Percentiles rank a stretch among this genome's conserved stretches.
These are phyloP conservation scores for Liquidambar formosana DNA, from an alignment of 164 flowering plant species.

Conservation along the genomic window DNA sequence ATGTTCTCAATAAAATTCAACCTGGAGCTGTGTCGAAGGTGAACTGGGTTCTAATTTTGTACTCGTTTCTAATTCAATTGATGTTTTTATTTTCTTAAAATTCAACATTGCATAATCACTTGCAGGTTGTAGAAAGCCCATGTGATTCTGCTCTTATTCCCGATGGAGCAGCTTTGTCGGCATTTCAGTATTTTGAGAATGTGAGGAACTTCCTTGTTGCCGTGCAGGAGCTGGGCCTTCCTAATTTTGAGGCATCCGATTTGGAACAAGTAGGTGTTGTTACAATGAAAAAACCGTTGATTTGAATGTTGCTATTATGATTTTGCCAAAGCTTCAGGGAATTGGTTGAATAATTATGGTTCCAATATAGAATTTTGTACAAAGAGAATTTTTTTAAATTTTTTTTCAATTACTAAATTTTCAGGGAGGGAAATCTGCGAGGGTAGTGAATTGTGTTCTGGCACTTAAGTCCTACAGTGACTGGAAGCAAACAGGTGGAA, in stretches of 20 bases:
- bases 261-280: slow-evolving; percentile 70
- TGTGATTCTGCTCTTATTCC: slow-evolving; percentile 70
- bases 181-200: slow-evolving; percentile 95
- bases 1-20: slow-evolving; percentile 74
- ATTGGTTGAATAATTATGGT: background rate
- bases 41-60: background rate
- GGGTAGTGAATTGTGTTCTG: slow-evolving; percentile 79
- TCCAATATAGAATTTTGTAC: background rate
- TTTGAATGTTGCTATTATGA: background rate
- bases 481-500: slow-evolving; percentile 83
- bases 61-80: background rate
- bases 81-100: background rate
- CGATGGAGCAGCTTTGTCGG: slow-evolving; percentile 96
- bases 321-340: background rate
- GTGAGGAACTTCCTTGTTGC: slow-evolving; percentile 93
- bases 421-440: slow-evolving; percentile 88
- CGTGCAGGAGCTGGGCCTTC: slow-evolving; percentile 80
- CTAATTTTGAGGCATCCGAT: slow-evolving; percentile 97
- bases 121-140: slow-evolving; percentile 88
- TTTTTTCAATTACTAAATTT: slow-evolving; percentile 7
- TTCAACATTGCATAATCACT: background rate
- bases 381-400: background rate
- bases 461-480: slow-evolving; percentile 89
- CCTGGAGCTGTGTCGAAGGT: slow-evolving; percentile 93
- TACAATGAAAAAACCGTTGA: background rate